Evolutionary conservation across 2,329 filamentous ascomycete species (phyloP).

Genomic region (Coniochaeta sp.): DNA sequence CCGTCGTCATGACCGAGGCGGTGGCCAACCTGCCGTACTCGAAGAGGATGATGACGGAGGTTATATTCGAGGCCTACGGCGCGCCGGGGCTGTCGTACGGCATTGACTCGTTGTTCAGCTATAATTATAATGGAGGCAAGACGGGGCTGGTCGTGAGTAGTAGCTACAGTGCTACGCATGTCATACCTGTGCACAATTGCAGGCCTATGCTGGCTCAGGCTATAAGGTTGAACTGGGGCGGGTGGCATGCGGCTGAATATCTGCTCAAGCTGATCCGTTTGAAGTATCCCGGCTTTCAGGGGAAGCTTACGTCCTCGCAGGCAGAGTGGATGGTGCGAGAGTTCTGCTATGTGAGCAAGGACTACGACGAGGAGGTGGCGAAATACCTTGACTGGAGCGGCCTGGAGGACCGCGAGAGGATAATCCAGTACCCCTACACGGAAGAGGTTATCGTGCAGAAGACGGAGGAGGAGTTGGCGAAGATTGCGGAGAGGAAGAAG

Average conservation of each 20-base stretch:
- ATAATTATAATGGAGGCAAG: constrained; percentile 80
- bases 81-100: constrained; percentile 88
- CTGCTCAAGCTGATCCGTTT: constrained; percentile 80
- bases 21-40: constrained; percentile 88
- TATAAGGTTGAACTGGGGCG: constrained; percentile 90
- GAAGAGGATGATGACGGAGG: constrained; percentile 91
- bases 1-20: constrained; percentile 92
- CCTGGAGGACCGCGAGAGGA: constrained; percentile 78
- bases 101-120: constrained; percentile 95
- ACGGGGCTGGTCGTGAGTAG: constrained; percentile 88
- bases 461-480: constrained; percentile 85
- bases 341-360: constrained; percentile 81
- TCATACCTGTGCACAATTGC: constrained; percentile 85
- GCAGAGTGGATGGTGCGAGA: constrained; percentile 81
- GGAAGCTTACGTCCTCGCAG: constrained; percentile 79
- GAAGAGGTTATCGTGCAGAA: constrained; percentile 89
- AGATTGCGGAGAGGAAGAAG: constrained; percentile 87
- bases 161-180: constrained; percentile 86
- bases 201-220: constrained; percentile 81
- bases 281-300: constrained; percentile 86
- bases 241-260: constrained; percentile 84
- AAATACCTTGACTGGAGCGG: constrained; percentile 85
- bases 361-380: constrained; percentile 74
- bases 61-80: constrained; percentile 92
- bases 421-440: constrained; percentile 89